A percentile compares a stretch with the other conserved stretches of the same genome.
These are phyloP conservation scores for Emydomyces testavorans DNA, from an alignment of 2,329 filamentous ascomycete species.

Conservation along the genomic window DNA sequence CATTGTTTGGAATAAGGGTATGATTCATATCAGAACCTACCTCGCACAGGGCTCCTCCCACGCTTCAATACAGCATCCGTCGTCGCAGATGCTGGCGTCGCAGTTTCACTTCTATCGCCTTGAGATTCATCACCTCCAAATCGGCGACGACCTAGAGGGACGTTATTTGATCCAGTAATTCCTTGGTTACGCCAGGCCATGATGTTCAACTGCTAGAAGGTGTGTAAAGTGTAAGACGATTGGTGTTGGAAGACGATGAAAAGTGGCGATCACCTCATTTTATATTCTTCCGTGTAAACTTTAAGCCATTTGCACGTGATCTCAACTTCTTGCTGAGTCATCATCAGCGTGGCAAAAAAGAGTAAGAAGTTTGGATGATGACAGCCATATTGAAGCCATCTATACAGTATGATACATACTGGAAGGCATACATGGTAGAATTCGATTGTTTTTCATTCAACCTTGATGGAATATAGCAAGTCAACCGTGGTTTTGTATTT, in stretches of 20 bases:
- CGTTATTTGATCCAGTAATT: conserved; percentile 96
- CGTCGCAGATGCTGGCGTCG: conserved; percentile 37
- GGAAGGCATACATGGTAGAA: too few species aligned
- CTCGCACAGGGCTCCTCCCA: conserved; percentile 79
- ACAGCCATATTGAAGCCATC: not conserved
- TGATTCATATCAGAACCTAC: conserved; percentile 40
- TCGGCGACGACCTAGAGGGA: conserved; percentile 78
- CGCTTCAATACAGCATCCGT: conserved; percentile 56
- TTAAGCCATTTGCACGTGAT: too few species aligned
- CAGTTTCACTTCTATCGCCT: conserved; percentile 36
- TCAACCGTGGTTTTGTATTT: too few species aligned
- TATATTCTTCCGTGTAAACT: too few species aligned
- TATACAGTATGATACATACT: too few species aligned
- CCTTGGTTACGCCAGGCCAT: conserved; percentile 62
- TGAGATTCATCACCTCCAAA: conserved; percentile 50
- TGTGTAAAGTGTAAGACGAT: not conserved
- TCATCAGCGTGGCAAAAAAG: not conserved
- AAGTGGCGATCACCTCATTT: not conserved
- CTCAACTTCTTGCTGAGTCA: too few species aligned
- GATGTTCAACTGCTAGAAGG: conserved; percentile 9
- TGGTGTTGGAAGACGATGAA: not conserved
- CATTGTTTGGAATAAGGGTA: conserved; percentile 12
- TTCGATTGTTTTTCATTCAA: too few species aligned
- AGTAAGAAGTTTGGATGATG: not conserved
- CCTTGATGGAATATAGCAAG: too few species aligned